Percentiles rank a stretch among this genome's conserved stretches.
These are phyloP conservation scores for Ustilago cynodontis DNA, from an alignment of 1,284 basidiomycete genomes.

Conservation along the genomic window DNA sequence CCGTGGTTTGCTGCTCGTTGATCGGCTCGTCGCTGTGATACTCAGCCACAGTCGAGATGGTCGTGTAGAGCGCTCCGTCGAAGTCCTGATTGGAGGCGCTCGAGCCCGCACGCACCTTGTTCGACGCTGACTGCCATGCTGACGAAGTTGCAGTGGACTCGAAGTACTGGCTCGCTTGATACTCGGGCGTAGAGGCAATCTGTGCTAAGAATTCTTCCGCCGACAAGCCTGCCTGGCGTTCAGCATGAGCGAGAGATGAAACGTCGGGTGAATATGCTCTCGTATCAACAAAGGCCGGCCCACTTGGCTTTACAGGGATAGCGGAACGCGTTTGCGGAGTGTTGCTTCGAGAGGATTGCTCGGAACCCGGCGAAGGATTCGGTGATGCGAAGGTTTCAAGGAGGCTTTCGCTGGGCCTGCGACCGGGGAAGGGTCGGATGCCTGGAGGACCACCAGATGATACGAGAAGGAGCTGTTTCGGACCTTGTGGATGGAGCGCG, in stretches of 20 bases:
- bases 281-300: slow-evolving; percentile 31
- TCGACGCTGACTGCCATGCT: background rate
- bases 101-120: background rate
- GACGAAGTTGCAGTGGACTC: slow-evolving; percentile 18
- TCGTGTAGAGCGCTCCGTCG: background rate
- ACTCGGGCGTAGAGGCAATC: slow-evolving; percentile 37
- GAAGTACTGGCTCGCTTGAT: slow-evolving; percentile 41
- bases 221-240: slow-evolving; percentile 16
- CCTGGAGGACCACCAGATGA: slow-evolving; percentile 40
- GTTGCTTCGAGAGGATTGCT: slow-evolving; percentile 26
- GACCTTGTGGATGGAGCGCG: slow-evolving; percentile 17
- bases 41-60: background rate
- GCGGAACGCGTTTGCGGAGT: slow-evolving; percentile 39
- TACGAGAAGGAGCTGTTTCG: slow-evolving; percentile 38
- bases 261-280: slow-evolving; percentile 24
- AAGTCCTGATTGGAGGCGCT: background rate
- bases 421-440: slow-evolving; percentile 30
- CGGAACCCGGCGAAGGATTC: slow-evolving; percentile 3
- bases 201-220: slow-evolving; percentile 44
- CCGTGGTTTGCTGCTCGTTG: background rate
- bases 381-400: slow-evolving; percentile 20
- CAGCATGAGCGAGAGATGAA: background rate
- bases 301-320: slow-evolving; percentile 47
- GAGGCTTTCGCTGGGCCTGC: slow-evolving; percentile 30
- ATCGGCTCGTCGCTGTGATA: background rate